Conservation (phyloP, 2,329 filamentous ascomycete genomes). For the Exophiala sideris region DNA sequence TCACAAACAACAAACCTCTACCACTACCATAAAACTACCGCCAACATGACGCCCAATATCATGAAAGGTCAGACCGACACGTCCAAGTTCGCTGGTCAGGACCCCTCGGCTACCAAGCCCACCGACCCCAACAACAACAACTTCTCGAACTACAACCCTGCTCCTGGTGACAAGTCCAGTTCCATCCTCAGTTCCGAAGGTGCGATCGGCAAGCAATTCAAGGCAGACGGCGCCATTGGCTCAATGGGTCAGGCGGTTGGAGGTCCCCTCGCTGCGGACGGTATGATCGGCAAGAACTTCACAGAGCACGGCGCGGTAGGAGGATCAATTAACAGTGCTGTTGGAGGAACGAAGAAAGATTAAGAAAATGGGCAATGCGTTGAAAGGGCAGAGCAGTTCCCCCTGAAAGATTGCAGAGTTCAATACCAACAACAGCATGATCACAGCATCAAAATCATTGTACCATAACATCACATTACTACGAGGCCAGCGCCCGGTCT, state of each 20-base stretch:
- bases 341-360: not conserved
- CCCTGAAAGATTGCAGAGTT: too few relatives aligned
- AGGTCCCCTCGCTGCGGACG: constrained; percentile 32
- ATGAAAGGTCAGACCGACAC: constrained; percentile 5
- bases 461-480: too few relatives aligned
- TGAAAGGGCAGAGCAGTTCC: too few relatives aligned
- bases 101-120: not conserved
- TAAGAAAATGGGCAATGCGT: not conserved
- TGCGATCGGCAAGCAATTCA: constrained; percentile 38
- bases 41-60: constrained; percentile 5
- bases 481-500: too few relatives aligned
- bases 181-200: constrained; percentile 32
- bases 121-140: not conserved
- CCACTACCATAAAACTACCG: not conserved
- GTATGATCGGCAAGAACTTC: constrained; percentile 38
- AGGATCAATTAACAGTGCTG: constrained; percentile 1
- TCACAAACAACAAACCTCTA: too few relatives aligned
- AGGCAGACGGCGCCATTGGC: constrained; percentile 14
- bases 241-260: constrained; percentile 11
- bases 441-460: too few relatives aligned
- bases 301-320: constrained; percentile 19
- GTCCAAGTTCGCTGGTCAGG: not conserved
- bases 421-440: too few relatives aligned
- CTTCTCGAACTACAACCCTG: constrained; percentile 1
- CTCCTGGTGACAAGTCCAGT: not conserved